A percentile compares a stretch with the other conserved stretches of the same genome.
phyloP scores from a whole-genome alignment of 768 basidiomycete genomes.

The Grammothele lineata region DNA sequence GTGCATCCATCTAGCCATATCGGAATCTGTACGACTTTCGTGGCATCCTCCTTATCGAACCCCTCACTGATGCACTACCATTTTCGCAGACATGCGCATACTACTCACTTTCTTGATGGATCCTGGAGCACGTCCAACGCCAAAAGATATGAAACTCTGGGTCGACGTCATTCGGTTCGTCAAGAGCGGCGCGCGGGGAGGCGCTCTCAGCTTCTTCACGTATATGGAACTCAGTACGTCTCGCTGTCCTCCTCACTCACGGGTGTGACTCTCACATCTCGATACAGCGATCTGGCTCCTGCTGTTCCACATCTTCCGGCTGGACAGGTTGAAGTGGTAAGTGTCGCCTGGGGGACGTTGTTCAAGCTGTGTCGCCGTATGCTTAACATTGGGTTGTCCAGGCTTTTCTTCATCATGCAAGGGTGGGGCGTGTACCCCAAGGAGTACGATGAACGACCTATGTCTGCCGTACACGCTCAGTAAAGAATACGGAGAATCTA shows the following conservation, averaged over 20 bases:
- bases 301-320: conserved; percentile 42
- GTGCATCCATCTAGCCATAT: conserved; percentile 39
- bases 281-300: conserved; percentile 37
- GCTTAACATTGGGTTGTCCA: conserved; percentile 9
- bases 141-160: conserved; percentile 53
- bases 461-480: too few relatives aligned
- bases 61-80: neutral
- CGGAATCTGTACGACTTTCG: conserved; percentile 39
- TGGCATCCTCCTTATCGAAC: neutral
- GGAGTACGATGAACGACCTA: conserved; percentile 13
- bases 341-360: conserved; percentile 13
- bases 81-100: conserved; percentile 41
- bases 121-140: conserved; percentile 36
- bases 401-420: conserved; percentile 45
- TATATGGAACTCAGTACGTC: conserved; percentile 52
- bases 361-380: neutral
- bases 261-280: neutral
- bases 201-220: conserved; percentile 52
- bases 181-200: conserved; percentile 43
- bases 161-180: conserved; percentile 49
- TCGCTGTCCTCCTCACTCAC: neutral
- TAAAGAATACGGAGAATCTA: too few relatives aligned
- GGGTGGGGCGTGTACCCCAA: conserved; percentile 40
- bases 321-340: conserved; percentile 41
- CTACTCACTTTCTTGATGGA: conserved; percentile 47